These are phyloP conservation scores for Lasiodiplodia theobromae DNA, from an alignment of 2,329 filamentous ascomycete species.

Conservation along the genomic window DNA sequence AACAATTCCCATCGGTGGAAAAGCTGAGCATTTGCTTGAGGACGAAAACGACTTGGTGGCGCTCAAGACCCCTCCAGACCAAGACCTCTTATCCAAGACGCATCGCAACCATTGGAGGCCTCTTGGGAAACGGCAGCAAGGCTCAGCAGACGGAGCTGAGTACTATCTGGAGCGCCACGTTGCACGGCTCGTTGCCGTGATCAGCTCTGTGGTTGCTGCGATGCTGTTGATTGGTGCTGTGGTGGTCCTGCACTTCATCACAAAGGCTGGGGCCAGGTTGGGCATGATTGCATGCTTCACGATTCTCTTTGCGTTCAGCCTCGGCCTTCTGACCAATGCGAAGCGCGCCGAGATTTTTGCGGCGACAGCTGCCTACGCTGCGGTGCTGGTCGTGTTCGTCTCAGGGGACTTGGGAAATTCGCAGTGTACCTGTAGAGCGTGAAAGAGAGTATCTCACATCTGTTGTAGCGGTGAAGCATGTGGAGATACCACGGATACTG, in stretches of 20 bases:
- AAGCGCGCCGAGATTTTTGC: conserved; percentile 38
- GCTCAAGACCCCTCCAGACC: not conserved
- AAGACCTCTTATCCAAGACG: not conserved
- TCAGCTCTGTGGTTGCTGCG: not conserved
- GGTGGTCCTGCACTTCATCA: not conserved
- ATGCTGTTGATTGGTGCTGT: not conserved
- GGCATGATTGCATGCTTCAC: conserved; percentile 28
- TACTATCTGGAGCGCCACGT: not conserved
- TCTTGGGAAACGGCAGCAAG: no score
- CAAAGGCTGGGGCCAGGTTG: not conserved
- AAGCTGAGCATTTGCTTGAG: not conserved
- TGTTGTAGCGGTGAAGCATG: not conserved
- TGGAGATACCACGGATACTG: no score
- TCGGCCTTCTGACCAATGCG: conserved; percentile 35
- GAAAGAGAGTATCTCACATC: not conserved
- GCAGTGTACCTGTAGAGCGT: not conserved
- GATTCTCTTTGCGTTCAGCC: conserved; percentile 36
- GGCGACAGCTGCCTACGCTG: conserved; percentile 38
- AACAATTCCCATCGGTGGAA: not conserved
- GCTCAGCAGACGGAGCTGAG: not conserved
- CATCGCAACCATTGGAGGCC: no score
- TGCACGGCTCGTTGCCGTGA: not conserved
- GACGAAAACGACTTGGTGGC: not conserved
- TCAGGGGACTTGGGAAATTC: not conserved
- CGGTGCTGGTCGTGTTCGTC: conserved; percentile 38